These are phyloP conservation scores for Spergularia azorica DNA, from an alignment of 179 eudicot genomes.

Conservation along the genomic window DNA sequence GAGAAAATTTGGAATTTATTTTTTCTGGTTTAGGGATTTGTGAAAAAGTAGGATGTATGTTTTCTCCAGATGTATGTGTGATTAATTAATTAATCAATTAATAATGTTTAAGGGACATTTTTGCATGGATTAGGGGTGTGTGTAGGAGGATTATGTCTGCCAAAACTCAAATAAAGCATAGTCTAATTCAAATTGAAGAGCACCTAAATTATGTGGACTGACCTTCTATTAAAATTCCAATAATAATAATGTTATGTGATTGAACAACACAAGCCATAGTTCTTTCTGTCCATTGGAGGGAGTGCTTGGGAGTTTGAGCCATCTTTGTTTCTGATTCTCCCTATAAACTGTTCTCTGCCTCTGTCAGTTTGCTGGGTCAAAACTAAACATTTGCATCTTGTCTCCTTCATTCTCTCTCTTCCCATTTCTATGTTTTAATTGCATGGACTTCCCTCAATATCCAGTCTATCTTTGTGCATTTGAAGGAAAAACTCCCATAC, in stretches of 20 bases:
- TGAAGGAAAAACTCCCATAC: not conserved
- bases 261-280: conserved; percentile 20
- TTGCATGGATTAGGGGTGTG: conserved; percentile 35
- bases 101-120: conserved; percentile 19
- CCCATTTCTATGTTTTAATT: not conserved
- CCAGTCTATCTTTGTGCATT: not conserved
- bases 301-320: conserved; percentile 42
- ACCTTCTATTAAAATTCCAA: not conserved
- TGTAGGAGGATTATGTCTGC: conserved; percentile 21
- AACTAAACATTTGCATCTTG: conserved; percentile 24
- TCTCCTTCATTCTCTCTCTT: conserved; percentile 13
- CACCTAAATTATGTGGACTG: not conserved
- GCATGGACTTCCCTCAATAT: conserved; percentile 8
- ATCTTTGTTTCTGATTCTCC: conserved; percentile 4
- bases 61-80: not conserved
- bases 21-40: too few species aligned
- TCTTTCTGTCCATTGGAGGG: conserved; percentile 30
- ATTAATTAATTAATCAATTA: not conserved
- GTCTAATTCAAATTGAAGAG: not conserved
- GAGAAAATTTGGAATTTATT: too few species aligned
- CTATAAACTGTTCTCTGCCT: conserved; percentile 11
- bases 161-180: conserved; percentile 11
- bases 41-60: not conserved
- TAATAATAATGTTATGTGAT: conserved; percentile 9
- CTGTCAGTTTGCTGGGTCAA: conserved; percentile 35